Percentiles rank a stretch among this genome's conserved stretches.
Evolutionary conservation across 257 asterid species (phyloP).

Genomic region (Haberlea rhodopensis): DNA sequence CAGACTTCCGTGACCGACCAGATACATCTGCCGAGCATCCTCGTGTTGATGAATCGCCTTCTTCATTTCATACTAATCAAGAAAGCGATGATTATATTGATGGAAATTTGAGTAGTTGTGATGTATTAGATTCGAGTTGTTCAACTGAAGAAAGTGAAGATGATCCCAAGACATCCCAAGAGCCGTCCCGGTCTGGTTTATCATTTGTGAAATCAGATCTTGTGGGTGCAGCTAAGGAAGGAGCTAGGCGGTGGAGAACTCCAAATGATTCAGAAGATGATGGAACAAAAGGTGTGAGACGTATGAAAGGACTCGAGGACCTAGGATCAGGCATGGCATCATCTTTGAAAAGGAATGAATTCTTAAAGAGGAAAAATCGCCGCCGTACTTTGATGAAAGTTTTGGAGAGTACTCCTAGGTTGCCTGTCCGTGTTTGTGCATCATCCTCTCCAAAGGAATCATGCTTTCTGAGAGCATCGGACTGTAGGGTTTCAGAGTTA

Average conservation of each 20-base stretch:
- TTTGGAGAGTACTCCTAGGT: conserved; percentile 55
- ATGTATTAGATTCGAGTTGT: conserved; percentile 33
- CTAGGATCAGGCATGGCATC: conserved; percentile 49
- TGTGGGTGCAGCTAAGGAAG: conserved; percentile 34
- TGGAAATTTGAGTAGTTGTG: conserved; percentile 30
- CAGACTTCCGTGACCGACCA: conserved; percentile 27
- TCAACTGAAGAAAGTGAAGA: conserved; percentile 39
- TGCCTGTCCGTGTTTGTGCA: conserved; percentile 54
- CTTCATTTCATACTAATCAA: conserved; percentile 29
- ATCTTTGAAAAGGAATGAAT: conserved; percentile 54
- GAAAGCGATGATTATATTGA: conserved; percentile 23
- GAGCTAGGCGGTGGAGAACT: too few species aligned
- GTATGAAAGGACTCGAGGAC: conserved; percentile 75
- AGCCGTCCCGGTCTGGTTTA: conserved; percentile 61
- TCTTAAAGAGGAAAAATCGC: conserved; percentile 56
- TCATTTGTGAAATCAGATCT: conserved; percentile 64
- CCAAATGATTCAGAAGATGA: conserved; percentile 89
- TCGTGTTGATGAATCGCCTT: conserved; percentile 28
- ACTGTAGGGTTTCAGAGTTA: conserved; percentile 43
- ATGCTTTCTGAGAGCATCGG: conserved; percentile 39
- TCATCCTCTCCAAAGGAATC: conserved; percentile 45
- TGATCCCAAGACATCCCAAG: conserved; percentile 48
- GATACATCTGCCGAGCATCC: conserved; percentile 33
- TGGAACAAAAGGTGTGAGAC: conserved; percentile 55
- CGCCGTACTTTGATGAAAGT: conserved; percentile 61